A percentile compares a stretch with the other conserved stretches of the same genome.
These are phyloP conservation scores for Xylariaceae sp. DNA, from an alignment of 2,329 filamentous ascomycete species.

Conservation along the genomic window DNA sequence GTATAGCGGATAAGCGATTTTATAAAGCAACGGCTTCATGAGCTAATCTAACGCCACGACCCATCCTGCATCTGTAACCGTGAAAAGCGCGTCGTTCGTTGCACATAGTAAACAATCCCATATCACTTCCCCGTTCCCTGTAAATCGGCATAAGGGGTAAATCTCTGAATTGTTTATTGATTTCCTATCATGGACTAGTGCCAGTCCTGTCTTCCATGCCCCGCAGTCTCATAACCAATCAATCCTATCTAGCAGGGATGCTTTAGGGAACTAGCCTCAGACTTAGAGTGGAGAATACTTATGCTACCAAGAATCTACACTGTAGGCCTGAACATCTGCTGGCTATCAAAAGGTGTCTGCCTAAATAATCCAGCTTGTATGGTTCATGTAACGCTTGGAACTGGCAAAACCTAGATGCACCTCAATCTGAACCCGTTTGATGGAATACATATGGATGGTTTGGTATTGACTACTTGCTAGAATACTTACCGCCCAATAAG, in stretches of 20 bases:
- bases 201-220: slow-evolving; percentile 15
- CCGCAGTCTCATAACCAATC: slow-evolving; percentile 35
- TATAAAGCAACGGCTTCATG: neutral
- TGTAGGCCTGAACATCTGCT: too few relatives aligned
- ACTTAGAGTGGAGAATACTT: too few relatives aligned
- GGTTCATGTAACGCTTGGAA: too few relatives aligned
- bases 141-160: slow-evolving; percentile 3
- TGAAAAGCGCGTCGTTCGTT: slow-evolving; percentile 21
- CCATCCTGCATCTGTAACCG: neutral
- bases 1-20: neutral
- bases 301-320: too few relatives aligned
- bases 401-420: too few relatives aligned
- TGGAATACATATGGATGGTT: too few relatives aligned
- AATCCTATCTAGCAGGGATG: slow-evolving; percentile 6
- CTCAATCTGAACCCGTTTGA: too few relatives aligned
- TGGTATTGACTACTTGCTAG: too few relatives aligned
- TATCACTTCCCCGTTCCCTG: slow-evolving; percentile 1
- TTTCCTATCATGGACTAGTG: slow-evolving; percentile 50
- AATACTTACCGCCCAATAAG: too few relatives aligned
- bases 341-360: too few relatives aligned
- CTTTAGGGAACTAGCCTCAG: slow-evolving; percentile 19
- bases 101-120: slow-evolving; percentile 25
- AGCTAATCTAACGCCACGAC: slow-evolving; percentile 2
- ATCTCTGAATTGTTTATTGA: slow-evolving; percentile 51
- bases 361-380: too few relatives aligned